These are phyloP conservation scores for Cyclanthera cordifolia DNA, from an alignment of 306 rosid species.

Conservation along the genomic window DNA sequence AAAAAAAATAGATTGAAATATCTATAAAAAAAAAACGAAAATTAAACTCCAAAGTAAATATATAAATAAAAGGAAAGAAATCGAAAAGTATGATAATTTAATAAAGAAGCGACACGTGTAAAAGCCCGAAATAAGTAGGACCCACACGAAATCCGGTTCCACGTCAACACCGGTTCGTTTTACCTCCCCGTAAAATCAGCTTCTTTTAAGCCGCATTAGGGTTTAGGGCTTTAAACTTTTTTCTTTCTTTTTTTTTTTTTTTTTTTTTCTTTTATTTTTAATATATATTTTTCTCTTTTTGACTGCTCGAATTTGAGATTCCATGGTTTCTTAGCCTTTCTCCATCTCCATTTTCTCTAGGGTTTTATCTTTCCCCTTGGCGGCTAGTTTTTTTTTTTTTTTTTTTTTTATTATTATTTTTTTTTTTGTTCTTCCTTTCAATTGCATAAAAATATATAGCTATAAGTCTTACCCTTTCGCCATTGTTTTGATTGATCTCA, in stretches of 20 bases:
- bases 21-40: too few species aligned
- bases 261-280: neutral
- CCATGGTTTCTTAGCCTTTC: neutral
- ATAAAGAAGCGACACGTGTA: neutral
- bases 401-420: neutral
- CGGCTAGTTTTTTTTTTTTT: constrained; percentile 55
- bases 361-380: constrained; percentile 20
- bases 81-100: neutral
- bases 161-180: neutral
- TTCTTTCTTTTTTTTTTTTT: neutral
- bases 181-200: neutral
- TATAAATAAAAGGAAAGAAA: neutral
- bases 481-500: neutral
- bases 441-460: neutral
- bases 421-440: neutral
- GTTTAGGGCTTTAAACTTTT: constrained; percentile 12
- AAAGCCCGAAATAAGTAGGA: neutral
- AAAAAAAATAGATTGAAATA: too few species aligned
- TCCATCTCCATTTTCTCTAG: constrained; percentile 10
- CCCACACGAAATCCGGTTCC: neutral
- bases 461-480: neutral
- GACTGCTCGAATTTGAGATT: neutral
- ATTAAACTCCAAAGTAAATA: neutral
- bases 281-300: neutral
- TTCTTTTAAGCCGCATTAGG: constrained; percentile 1